Evolutionary conservation across 371 early-diverging fungal genomes (phyloP), one percentile per base, ranked within the genome.

Genomic region (Mucor piriformis): DNA sequence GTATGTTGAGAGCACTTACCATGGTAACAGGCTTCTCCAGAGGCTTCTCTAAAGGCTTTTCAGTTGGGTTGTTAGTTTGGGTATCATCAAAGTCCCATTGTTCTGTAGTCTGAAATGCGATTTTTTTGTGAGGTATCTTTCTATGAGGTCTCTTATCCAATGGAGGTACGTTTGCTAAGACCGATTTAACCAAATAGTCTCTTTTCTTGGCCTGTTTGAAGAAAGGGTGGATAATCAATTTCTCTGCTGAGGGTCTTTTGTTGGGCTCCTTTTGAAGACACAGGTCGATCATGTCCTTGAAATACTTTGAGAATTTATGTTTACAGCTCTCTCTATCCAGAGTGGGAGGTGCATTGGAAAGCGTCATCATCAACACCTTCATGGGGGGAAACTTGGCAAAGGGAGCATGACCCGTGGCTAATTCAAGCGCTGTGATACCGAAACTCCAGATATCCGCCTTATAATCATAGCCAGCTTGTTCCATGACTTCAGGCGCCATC

Each of bases 401-500:
- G 6, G 96, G 96, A 24, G 96, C 95, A 57, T 90, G 89, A 27
- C 95, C 95, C 12, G 86, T 89, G 8, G 95, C 93, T 32, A 95
- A 76, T 69, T 95, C 96, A 48, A 94, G 69, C 0, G 92, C 85
- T 2, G 94, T 93, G 44, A 95, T 94, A 46, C 96, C 96, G 72
- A 95, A 92, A 52, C 90, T 88, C 93, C 95, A 95, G 54, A 93
- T 92, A 65, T 95, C 96, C 1, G 94, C 95, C 68, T 92, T 91
- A 65, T 83, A 89, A 68, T 92, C 88, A 70, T 95, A 95, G 8
- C 89, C 91, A 10, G 88, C 82, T 56, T 74, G 85, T 55, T 86
- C 84, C 86, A 88, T 85, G 23, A 89, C 87, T 64, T 86, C 91
- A 6, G 91, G 91, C 15, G 94, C 95, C 92, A 95, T 95, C 92